phyloP scores from a whole-genome alignment of 2,329 filamentous ascomycete species.

The Phoma herbarum region DNA sequence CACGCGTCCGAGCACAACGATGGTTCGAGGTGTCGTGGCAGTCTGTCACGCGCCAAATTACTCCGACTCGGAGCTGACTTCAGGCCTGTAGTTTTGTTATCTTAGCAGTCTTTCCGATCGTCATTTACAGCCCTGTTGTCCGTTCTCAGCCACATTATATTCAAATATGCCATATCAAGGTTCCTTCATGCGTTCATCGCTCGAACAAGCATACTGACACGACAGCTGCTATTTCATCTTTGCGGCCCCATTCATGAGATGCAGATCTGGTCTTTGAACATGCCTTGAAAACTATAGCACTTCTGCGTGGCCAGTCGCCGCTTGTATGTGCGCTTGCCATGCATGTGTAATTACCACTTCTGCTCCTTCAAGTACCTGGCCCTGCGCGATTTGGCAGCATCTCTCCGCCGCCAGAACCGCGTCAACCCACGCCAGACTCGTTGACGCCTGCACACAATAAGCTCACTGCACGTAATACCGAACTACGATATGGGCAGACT shows the following conservation, averaged over 20 bases:
- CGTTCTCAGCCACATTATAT: not conserved
- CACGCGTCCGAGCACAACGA: conserved; percentile 1
- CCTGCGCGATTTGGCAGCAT: conserved; percentile 7
- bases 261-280: no score
- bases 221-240: not conserved
- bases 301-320: not conserved
- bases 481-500: not conserved
- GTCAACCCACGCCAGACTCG: conserved; percentile 14
- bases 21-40: not conserved
- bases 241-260: not conserved
- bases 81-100: not conserved
- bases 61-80: conserved; percentile 1
- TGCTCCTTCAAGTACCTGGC: conserved; percentile 2
- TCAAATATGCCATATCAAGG: no score
- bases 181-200: not conserved
- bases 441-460: conserved; percentile 9
- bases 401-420: conserved; percentile 12
- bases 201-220: not conserved
- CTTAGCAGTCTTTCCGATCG: not conserved
- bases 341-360: conserved; percentile 3
- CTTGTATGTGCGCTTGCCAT: no score
- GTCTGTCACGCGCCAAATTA: conserved; percentile 3
- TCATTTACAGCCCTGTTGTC: not conserved
- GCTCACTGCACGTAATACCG: not conserved
- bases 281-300: not conserved